Evolutionary conservation across 129 eudicot genomes (phyloP).

Genomic region (Escallonia herrerae): DNA sequence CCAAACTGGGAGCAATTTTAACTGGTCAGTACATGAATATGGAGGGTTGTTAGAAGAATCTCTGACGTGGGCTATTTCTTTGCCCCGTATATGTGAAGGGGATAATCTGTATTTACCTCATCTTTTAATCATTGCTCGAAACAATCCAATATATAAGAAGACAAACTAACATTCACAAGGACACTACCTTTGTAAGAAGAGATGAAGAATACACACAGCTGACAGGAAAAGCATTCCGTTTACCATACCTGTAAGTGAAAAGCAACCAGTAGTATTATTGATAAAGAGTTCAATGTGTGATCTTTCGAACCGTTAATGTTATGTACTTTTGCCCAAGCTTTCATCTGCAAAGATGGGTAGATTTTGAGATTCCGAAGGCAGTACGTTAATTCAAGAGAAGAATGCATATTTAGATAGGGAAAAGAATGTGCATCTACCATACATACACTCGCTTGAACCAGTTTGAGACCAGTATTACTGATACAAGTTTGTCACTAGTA

Average conservation of each 20-base stretch:
- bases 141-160: too few species aligned
- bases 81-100: too few species aligned
- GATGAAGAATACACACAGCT: background rate
- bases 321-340: constrained; percentile 87
- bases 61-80: too few species aligned
- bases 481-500: too few species aligned
- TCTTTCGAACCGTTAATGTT: constrained; percentile 75
- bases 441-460: background rate
- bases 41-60: too few species aligned
- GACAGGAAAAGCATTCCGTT: background rate
- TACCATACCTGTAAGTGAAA: constrained; percentile 66
- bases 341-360: constrained; percentile 50
- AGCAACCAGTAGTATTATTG: constrained; percentile 56
- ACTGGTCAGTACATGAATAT: too few species aligned
- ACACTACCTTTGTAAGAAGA: background rate
- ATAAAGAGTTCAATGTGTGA: constrained; percentile 61
- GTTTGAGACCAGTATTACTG: too few species aligned
- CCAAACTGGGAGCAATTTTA: too few species aligned
- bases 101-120: too few species aligned
- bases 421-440: background rate
- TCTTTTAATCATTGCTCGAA: too few species aligned
- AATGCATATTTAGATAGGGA: background rate
- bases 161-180: too few species aligned
- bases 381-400: background rate
- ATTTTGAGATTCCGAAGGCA: constrained; percentile 3